phyloP scores from a whole-genome alignment of 805 yeast genomes.

The Yamadazyma insecticola region DNA sequence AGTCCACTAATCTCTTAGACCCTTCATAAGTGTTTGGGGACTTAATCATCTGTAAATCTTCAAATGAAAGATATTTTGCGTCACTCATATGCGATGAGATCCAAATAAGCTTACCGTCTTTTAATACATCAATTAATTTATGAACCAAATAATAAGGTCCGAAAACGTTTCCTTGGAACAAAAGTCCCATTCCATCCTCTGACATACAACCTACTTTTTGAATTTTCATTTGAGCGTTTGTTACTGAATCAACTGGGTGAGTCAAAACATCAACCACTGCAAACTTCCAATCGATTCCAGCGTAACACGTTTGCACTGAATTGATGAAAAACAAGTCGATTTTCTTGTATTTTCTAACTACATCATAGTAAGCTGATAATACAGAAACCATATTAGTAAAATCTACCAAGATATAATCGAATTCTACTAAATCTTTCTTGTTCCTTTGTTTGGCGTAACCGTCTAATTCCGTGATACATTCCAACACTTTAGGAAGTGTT shows the following conservation, averaged over 20 bases:
- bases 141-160: constrained; percentile 87
- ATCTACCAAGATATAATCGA: constrained; percentile 86
- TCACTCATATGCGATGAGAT: constrained; percentile 79
- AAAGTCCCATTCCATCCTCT: constrained; percentile 75
- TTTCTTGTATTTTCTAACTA: constrained; percentile 56
- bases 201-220: constrained; percentile 78
- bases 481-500: constrained; percentile 78
- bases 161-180: constrained; percentile 94
- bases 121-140: constrained; percentile 54
- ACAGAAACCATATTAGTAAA: constrained; percentile 87
- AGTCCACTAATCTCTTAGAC: constrained; percentile 81
- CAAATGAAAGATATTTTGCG: constrained; percentile 65
- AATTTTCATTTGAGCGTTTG: constrained; percentile 79
- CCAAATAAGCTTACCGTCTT: constrained; percentile 71
- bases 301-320: constrained; percentile 86
- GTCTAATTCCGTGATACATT: constrained; percentile 59
- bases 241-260: constrained; percentile 77
- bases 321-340: constrained; percentile 80
- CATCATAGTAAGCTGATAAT: constrained; percentile 66
- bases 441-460: constrained; percentile 26
- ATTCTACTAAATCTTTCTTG: constrained; percentile 64
- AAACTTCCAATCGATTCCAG: constrained; percentile 80
- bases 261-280: constrained; percentile 65
- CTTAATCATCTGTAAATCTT: constrained; percentile 68
- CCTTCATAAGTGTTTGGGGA: constrained; percentile 81